phyloP scores from a whole-genome alignment of 2,329 filamentous ascomycete genomes.

The Ascochyta clinopodiicola region DNA sequence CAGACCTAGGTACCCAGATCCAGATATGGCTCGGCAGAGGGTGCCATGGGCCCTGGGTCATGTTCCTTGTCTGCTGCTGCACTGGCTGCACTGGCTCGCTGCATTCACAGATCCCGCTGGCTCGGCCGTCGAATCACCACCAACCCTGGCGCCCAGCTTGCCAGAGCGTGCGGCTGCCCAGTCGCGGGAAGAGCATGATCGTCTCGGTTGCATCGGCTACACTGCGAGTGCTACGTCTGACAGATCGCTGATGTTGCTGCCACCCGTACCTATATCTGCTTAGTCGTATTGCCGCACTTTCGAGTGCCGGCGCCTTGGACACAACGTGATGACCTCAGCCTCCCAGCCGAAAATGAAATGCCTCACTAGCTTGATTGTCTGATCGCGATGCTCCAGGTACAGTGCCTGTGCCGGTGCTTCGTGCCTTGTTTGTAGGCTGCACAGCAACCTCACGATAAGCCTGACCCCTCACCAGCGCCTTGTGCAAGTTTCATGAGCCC shows the following conservation, averaged over 20 bases:
- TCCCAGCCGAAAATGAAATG: background rate
- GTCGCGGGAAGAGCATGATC: conserved; percentile 19
- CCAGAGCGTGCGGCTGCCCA: conserved; percentile 4
- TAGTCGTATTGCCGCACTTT: background rate
- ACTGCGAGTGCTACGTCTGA: conserved; percentile 16
- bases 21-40: conserved; percentile 1
- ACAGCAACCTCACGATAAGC: conserved; percentile 2
- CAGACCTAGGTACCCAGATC: background rate
- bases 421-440: conserved; percentile 1
- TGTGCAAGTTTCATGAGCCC: conserved; percentile 3
- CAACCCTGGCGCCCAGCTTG: conserved; percentile 22
- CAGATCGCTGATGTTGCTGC: conserved; percentile 13
- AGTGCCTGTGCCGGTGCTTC: background rate
- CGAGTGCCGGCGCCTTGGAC: conserved; percentile 2
- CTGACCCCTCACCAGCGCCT: conserved; percentile 9
- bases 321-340: background rate
- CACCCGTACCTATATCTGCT: background rate
- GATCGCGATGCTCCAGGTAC: conserved; percentile 13
- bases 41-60: background rate
- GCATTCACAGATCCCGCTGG: conserved; percentile 20
- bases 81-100: conserved; percentile 13
- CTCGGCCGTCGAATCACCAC: conserved; percentile 28
- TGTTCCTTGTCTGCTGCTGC: conserved; percentile 8
- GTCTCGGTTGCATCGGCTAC: conserved; percentile 12
- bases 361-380: background rate